Evolutionary conservation across 805 yeast species (phyloP).

Genomic region (Metschnikowia chrysomelidarum): DNA sequence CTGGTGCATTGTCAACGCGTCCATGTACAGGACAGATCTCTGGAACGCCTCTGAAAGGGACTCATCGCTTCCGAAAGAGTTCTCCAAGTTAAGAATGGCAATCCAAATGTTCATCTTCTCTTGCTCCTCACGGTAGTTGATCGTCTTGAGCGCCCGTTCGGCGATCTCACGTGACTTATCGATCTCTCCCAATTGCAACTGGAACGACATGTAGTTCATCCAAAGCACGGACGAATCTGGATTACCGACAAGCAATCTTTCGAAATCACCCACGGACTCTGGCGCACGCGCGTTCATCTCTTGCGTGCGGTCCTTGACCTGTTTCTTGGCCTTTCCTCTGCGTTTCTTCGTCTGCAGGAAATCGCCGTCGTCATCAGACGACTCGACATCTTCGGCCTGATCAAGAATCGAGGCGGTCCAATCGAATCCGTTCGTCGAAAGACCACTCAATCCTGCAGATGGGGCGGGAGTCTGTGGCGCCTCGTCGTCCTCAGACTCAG

Average conservation of each 20-base stretch:
- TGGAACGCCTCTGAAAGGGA: constrained; percentile 77
- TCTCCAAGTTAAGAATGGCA: constrained; percentile 90
- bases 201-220: constrained; percentile 99
- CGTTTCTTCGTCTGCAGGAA: constrained; percentile 48
- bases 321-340: constrained; percentile 48
- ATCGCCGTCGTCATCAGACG: constrained; percentile 55
- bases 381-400: constrained; percentile 62
- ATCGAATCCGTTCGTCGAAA: constrained; percentile 86
- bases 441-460: constrained; percentile 43
- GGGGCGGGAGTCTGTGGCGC: constrained; percentile 20
- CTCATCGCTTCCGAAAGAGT: constrained; percentile 86
- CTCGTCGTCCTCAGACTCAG: constrained; percentile 26
- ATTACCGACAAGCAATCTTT: constrained; percentile 84
- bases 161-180: constrained; percentile 94
- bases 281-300: constrained; percentile 84
- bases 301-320: constrained; percentile 77
- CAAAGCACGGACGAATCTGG: constrained; percentile 92
- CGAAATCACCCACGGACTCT: constrained; percentile 88
- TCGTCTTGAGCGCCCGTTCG: constrained; percentile 87
- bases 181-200: constrained; percentile 87
- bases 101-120: constrained; percentile 96
- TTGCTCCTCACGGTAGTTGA: constrained; percentile 85
- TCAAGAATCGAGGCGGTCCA: constrained; percentile 93
- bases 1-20: constrained; percentile 75
- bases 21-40: constrained; percentile 89